Evolutionary conservation across 352 stramenopile species (phyloP).

Genomic region (Phytophthora sp.): DNA sequence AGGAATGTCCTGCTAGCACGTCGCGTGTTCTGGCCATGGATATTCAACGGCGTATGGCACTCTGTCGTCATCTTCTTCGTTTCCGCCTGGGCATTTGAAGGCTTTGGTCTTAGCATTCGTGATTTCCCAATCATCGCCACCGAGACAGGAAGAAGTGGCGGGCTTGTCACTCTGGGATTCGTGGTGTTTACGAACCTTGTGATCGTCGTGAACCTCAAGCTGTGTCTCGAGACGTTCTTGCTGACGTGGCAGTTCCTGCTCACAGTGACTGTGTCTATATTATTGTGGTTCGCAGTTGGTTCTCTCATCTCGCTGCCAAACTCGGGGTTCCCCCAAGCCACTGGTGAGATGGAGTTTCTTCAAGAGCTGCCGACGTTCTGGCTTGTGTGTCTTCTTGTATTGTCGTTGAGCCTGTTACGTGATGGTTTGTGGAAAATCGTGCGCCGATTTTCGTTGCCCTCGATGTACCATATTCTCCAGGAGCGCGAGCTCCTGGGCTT

Average conservation of each 20-base stretch:
- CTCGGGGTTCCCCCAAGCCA: constrained; percentile 60
- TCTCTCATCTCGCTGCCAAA: constrained; percentile 62
- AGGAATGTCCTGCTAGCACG: constrained; percentile 63
- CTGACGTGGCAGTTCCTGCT: constrained; percentile 76
- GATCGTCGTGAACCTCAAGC: constrained; percentile 77
- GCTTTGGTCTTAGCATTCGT: constrained; percentile 36
- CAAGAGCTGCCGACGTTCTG: constrained; percentile 64
- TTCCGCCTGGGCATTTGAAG: constrained; percentile 69
- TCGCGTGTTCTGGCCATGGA: constrained; percentile 86
- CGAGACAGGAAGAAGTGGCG: constrained; percentile 52
- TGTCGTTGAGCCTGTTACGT: constrained; percentile 66
- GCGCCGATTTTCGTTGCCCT: constrained; percentile 64
- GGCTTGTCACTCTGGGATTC: constrained; percentile 72
- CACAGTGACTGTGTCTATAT: constrained; percentile 59
- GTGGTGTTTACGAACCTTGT: constrained; percentile 86
- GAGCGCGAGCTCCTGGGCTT: constrained; percentile 73
- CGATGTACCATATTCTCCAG: constrained; percentile 81
- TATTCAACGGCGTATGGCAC: constrained; percentile 84
- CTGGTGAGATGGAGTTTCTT: constrained; percentile 77
- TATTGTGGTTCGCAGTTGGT: constrained; percentile 71
- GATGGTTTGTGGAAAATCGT: constrained; percentile 80
- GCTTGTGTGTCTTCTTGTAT: constrained; percentile 62
- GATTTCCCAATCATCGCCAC: constrained; percentile 44
- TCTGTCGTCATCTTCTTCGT: constrained; percentile 85
- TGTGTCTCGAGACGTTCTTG: constrained; percentile 77